Evolutionary conservation across 2,329 filamentous ascomycete genomes (phyloP).

Genomic region (Drechslerella coelobrocha): DNA sequence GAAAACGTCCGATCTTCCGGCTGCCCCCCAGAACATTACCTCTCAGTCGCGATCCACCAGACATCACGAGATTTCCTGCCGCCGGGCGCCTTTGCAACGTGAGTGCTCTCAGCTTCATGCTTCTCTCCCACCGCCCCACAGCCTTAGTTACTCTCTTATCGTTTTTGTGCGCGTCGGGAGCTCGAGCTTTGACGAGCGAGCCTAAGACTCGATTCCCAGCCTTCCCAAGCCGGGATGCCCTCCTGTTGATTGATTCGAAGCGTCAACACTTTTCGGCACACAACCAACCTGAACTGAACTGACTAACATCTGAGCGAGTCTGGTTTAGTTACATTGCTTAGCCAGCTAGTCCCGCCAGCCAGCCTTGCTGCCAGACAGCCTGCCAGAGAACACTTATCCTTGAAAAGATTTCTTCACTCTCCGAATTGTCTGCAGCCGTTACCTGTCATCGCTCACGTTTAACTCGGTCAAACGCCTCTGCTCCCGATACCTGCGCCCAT

Average conservation of each 20-base stretch:
- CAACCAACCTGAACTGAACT: constrained; percentile 4
- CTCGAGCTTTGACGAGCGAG: background rate
- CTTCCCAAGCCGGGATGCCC: background rate
- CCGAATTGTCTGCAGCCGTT: background rate
- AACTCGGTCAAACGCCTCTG: background rate
- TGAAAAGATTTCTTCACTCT: constrained; percentile 14
- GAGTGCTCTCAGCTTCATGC: constrained; percentile 2
- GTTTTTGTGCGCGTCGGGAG: constrained; percentile 21
- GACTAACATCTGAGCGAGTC: constrained; percentile 35
- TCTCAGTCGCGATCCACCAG: constrained; percentile 11
- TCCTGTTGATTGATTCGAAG: constrained; percentile 9
- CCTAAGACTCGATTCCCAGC: constrained; percentile 1
- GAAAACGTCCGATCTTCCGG: constrained; percentile 35
- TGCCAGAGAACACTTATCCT: constrained; percentile 42
- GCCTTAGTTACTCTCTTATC: background rate
- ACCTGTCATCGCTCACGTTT: constrained; percentile 29
- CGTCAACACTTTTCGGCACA: constrained; percentile 22
- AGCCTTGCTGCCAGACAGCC: constrained; percentile 7
- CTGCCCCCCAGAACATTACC: background rate
- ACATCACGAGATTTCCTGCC: constrained; percentile 23
- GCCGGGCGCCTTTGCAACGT: constrained; percentile 11
- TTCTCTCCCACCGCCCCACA: background rate
- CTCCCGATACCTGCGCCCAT: constrained; percentile 27
- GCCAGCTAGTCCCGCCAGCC: constrained; percentile 34
- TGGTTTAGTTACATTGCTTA: constrained; percentile 18